Conservation (phyloP, 352 stramenopile genomes). For the Globisporangium middletonii region DNA sequence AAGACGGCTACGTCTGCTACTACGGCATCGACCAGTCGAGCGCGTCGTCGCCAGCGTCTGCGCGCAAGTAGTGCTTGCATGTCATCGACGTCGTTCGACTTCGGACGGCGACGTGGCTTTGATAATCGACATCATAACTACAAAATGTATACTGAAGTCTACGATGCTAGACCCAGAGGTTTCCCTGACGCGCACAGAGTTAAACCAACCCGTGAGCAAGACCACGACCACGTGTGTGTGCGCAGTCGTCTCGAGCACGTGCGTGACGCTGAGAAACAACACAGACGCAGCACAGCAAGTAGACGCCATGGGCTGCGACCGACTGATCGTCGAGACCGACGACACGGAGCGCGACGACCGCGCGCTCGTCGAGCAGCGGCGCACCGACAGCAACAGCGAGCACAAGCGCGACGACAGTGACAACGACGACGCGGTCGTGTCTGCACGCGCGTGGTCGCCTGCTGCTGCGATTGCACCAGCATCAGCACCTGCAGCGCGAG, state of each 20-base stretch:
- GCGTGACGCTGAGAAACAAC: no score
- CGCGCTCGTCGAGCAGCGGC: conserved; percentile 5
- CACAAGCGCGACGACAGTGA: conserved; percentile 17
- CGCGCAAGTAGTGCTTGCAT: not conserved
- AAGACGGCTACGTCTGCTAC: conserved; percentile 58
- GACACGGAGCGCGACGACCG: conserved; percentile 4
- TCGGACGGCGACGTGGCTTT: no score
- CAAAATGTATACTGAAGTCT: no score
- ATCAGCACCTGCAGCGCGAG: not conserved
- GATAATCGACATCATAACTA: no score
- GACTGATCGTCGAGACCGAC: conserved; percentile 24
- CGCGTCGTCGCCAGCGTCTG: conserved; percentile 17
- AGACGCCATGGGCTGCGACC: conserved; percentile 53
- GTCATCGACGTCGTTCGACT: not conserved
- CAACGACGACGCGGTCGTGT: conserved; percentile 5
- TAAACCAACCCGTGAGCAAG: no score
- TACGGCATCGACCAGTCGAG: conserved; percentile 38
- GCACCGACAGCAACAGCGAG: not conserved
- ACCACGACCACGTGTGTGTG: no score
- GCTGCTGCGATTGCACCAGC: not conserved
- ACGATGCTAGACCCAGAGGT: no score
- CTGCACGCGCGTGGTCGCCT: not conserved
- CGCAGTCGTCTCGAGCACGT: no score
- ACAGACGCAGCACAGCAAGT: not conserved
- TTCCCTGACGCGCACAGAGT: no score